Percentiles rank a stretch among this genome's conserved stretches.
Evolutionary conservation across 2,329 filamentous ascomycete genomes (phyloP).

Genomic region (Talaromyces sp.): DNA sequence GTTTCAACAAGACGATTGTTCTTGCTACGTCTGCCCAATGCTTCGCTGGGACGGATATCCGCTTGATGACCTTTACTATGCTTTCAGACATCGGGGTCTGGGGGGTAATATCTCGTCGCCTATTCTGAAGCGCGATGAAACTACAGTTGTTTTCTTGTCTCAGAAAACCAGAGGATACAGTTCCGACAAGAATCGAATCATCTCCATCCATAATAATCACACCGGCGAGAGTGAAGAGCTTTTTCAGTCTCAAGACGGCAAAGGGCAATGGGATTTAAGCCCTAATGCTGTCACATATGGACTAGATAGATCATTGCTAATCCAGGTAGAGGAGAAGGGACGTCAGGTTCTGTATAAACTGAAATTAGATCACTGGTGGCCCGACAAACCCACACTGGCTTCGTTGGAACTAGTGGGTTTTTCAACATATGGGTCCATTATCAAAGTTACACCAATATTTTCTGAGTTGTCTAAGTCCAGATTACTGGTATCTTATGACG

Average conservation of each 20-base stretch:
- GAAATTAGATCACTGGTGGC: neutral
- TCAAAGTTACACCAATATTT: neutral
- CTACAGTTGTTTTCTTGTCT: neutral
- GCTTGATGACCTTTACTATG: neutral
- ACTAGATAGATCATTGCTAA: neutral
- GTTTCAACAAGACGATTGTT: neutral
- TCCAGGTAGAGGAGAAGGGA: slow-evolving; percentile 1
- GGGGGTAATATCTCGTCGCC: slow-evolving; percentile 2
- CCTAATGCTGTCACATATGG: neutral
- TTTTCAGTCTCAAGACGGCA: neutral
- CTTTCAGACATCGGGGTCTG: slow-evolving; percentile 3
- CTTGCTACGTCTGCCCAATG: neutral
- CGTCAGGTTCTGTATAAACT: neutral
- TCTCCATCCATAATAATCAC: neutral
- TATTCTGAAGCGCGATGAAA: neutral
- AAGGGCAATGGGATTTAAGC: neutral
- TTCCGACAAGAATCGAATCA: neutral
- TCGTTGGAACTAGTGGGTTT: neutral
- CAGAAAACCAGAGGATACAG: neutral
- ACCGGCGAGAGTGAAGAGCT: neutral
- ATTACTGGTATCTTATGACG: neutral
- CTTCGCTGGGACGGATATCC: slow-evolving; percentile 7
- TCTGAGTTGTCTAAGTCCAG: neutral
- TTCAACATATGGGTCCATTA: neutral
- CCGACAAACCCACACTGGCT: neutral